Percentiles rank a stretch among this genome's conserved stretches.
Evolutionary conservation across 345 rosid species (phyloP).

Genomic region (Odontarrhena argentea): DNA sequence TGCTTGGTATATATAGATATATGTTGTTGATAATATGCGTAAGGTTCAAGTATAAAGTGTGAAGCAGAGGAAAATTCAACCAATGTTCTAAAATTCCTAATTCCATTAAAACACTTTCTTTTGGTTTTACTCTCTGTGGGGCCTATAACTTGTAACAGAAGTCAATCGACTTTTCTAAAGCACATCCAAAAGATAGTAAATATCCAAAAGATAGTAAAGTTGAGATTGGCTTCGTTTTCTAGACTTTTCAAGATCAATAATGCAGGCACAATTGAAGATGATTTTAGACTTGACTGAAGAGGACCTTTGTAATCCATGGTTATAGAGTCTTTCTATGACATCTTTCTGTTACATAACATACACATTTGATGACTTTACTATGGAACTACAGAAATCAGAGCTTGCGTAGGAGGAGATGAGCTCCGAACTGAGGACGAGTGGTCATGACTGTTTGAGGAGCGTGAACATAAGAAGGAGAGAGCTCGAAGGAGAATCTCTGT

Average conservation of each 20-base stretch:
- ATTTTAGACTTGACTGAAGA: slow-evolving; percentile 22
- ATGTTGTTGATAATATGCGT: not conserved
- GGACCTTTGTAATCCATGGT: not conserved
- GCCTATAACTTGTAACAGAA: not conserved
- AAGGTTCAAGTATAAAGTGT: not conserved
- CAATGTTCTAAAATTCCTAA: slow-evolving; percentile 8
- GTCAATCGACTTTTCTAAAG: not conserved
- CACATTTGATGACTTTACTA: not conserved
- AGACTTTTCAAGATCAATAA: slow-evolving; percentile 32
- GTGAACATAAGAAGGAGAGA: slow-evolving; percentile 54
- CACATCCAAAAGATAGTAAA: slow-evolving; percentile 24
- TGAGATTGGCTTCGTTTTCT: slow-evolving; percentile 31
- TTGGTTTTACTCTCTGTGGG: slow-evolving; percentile 2
- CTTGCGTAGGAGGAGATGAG: slow-evolving; percentile 53
- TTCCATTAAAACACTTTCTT: not conserved
- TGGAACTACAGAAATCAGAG: slow-evolving; percentile 15
- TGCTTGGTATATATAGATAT: not conserved
- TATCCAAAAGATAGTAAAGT: slow-evolving; percentile 13
- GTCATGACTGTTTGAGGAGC: slow-evolving; percentile 49
- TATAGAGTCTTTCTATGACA: slow-evolving; percentile 6
- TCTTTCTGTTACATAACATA: not conserved
- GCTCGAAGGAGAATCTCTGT: slow-evolving; percentile 41
- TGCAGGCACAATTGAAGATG: slow-evolving; percentile 9
- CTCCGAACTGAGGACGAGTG: slow-evolving; percentile 65
- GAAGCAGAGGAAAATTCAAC: slow-evolving; percentile 20